Percentiles rank a stretch among this genome's conserved stretches.
phyloP scores from a whole-genome alignment of 202 grass and related monocot species.

The Zoysia matrella region DNA sequence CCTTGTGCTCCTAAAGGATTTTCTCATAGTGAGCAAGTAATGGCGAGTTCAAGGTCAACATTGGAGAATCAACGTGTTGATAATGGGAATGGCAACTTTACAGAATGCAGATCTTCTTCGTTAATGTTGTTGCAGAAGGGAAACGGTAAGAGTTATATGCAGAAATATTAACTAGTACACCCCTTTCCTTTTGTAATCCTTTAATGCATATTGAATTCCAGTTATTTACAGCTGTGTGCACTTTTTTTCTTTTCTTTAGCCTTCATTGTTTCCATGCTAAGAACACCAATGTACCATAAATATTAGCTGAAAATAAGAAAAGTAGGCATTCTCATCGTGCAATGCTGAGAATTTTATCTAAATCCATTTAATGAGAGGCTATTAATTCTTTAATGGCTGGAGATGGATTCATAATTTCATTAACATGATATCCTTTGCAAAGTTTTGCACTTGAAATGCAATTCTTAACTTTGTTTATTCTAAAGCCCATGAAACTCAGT shows the following conservation, averaged over 20 bases:
- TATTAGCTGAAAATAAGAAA: conserved; percentile 15
- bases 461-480: neutral
- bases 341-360: neutral
- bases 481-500: neutral
- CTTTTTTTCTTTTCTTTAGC: conserved; percentile 2
- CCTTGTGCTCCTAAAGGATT: conserved; percentile 85
- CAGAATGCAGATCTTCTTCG: conserved; percentile 59
- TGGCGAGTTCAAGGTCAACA: conserved; percentile 45
- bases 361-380: neutral
- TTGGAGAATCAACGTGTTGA: conserved; percentile 51
- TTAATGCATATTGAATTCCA: neutral
- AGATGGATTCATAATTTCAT: conserved; percentile 9
- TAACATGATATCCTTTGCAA: conserved; percentile 17
- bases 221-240: conserved; percentile 2
- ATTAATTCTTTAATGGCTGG: conserved; percentile 7
- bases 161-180: neutral
- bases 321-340: neutral
- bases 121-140: conserved; percentile 62
- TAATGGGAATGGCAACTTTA: conserved; percentile 69
- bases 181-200: conserved; percentile 1
- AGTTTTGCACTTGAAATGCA: neutral
- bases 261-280: conserved; percentile 21
- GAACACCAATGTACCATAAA: neutral
- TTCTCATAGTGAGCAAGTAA: conserved; percentile 50
- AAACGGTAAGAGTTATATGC: conserved; percentile 57